phyloP scores from a whole-genome alignment of 192 early-diverging fungal species.

The Rhizophagus clarus region DNA sequence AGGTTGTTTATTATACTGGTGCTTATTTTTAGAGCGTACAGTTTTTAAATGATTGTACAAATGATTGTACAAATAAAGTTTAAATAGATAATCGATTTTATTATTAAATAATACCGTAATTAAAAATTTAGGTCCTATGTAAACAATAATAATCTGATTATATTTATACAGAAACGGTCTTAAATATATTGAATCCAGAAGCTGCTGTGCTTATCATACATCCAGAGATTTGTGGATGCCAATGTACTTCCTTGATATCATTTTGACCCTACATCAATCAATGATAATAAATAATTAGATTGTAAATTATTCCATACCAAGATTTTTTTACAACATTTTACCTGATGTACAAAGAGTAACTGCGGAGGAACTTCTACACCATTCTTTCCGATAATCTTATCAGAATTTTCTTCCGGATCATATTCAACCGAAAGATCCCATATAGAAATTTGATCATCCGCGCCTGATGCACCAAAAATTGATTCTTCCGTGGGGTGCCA shows the following conservation, averaged over 20 bases:
- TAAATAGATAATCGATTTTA: neutral
- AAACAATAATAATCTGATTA: no score
- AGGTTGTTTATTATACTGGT: neutral
- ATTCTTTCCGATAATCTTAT: conserved; percentile 54
- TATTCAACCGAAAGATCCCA: conserved; percentile 98
- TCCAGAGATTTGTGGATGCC: conserved; percentile 94
- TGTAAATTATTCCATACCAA: neutral
- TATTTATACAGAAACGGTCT: conserved; percentile 85
- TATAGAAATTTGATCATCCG: conserved; percentile 93
- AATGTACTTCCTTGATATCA: conserved; percentile 95
- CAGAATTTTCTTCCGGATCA: conserved; percentile 86
- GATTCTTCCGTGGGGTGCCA: conserved; percentile 95
- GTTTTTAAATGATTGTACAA: neutral
- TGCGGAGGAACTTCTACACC: conserved; percentile 89
- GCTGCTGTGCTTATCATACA: conserved; percentile 82
- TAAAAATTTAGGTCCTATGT: no score
- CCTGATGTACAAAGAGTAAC: conserved; percentile 85
- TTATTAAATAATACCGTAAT: no score
- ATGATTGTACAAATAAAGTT: no score
- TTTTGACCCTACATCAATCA: conserved; percentile 73
- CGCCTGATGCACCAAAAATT: conserved; percentile 86
- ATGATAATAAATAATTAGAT: neutral
- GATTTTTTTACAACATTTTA: neutral
- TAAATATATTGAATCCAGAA: conserved; percentile 95
- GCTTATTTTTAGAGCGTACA: neutral